These are phyloP conservation scores for Lotus japonicus DNA, from an alignment of 306 rosid genomes.

Conservation along the genomic window DNA sequence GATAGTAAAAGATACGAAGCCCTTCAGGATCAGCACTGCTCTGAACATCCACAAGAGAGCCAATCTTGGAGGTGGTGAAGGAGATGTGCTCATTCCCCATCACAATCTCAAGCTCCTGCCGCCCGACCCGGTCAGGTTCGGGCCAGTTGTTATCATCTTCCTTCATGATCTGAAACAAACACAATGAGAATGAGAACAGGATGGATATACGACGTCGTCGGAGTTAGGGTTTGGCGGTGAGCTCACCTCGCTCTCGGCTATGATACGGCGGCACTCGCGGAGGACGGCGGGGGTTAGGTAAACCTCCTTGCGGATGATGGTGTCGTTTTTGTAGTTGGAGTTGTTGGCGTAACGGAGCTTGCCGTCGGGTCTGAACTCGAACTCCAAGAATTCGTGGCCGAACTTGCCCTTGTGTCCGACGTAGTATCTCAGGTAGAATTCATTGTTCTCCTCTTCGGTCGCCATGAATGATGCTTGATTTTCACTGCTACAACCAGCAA, in stretches of 20 bases:
- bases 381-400: slow-evolving; percentile 93
- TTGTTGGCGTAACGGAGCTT: slow-evolving; percentile 97
- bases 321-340: slow-evolving; percentile 98
- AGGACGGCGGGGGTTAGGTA: slow-evolving; percentile 87
- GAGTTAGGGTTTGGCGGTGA: not conserved
- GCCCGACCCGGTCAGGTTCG: slow-evolving; percentile 90
- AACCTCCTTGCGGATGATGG: slow-evolving; percentile 96
- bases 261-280: slow-evolving; percentile 92
- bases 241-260: slow-evolving; percentile 70
- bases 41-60: slow-evolving; percentile 95
- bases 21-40: slow-evolving; percentile 98
- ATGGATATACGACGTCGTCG: too few relatives aligned
- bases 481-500: too few relatives aligned
- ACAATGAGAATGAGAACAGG: not conserved
- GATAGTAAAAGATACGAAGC: slow-evolving; percentile 96
- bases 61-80: slow-evolving; percentile 94
- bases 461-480: slow-evolving; percentile 23
- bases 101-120: slow-evolving; percentile 98
- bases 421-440: slow-evolving; percentile 81
- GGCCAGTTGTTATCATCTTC: slow-evolving; percentile 99
- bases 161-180: slow-evolving; percentile 63
- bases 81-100: slow-evolving; percentile 98
- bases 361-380: slow-evolving; percentile 85
- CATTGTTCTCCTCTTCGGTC: slow-evolving; percentile 55
- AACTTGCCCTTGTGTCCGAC: slow-evolving; percentile 94